These are phyloP conservation scores for Backusella macrospora DNA, from an alignment of 192 early-diverging fungal genomes.

Conservation along the genomic window DNA sequence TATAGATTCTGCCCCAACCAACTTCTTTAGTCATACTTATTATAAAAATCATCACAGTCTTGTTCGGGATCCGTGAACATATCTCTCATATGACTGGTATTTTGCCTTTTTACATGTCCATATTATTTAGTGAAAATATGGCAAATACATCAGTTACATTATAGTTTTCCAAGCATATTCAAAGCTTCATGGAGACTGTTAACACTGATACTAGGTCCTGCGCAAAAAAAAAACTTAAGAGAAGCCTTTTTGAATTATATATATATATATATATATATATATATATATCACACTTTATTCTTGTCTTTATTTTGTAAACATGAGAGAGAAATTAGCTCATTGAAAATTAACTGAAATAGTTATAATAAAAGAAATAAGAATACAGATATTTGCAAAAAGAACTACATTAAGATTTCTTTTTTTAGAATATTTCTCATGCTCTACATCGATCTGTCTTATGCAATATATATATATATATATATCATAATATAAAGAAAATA, in stretches of 20 bases:
- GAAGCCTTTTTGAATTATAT: slow-evolving; percentile 9
- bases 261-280: not conserved
- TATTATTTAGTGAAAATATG: not conserved
- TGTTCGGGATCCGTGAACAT: slow-evolving; percentile 18
- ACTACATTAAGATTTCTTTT: too few relatives aligned
- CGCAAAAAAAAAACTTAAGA: slow-evolving; percentile 29
- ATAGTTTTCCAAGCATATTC: slow-evolving; percentile 20
- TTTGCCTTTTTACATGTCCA: slow-evolving; percentile 11
- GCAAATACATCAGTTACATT: not conserved
- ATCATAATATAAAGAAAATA: too few relatives aligned
- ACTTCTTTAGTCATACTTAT: slow-evolving; percentile 12
- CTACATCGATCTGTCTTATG: too few relatives aligned
- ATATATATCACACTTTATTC: too few relatives aligned
- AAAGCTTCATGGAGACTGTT: slow-evolving; percentile 27
- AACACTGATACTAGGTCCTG: slow-evolving; percentile 28
- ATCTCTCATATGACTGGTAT: slow-evolving; percentile 25
- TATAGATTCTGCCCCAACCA: slow-evolving; percentile 23
- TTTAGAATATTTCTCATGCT: too few relatives aligned
- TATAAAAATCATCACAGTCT: slow-evolving; percentile 1
- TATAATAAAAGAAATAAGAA: too few relatives aligned
- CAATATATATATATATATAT: too few relatives aligned
- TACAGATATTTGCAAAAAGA: too few relatives aligned
- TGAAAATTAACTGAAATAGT: too few relatives aligned
- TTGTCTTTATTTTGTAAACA: too few relatives aligned
- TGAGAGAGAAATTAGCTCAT: too few relatives aligned